Evolutionary conservation across 2,329 filamentous ascomycete species (phyloP).

Genomic region (Fusarium sp.): DNA sequence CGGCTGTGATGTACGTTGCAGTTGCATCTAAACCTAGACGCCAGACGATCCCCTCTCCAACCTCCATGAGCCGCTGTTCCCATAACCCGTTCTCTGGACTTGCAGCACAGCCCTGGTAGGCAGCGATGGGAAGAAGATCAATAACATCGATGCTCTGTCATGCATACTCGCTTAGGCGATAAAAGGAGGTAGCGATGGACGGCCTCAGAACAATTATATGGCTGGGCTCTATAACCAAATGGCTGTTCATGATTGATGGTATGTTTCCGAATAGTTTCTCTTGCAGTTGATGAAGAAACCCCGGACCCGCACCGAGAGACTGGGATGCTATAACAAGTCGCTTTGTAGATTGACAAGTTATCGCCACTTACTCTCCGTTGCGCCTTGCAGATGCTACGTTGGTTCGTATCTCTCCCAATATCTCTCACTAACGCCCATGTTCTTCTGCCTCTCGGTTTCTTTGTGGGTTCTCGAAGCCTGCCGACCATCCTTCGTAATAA

Average conservation of each 20-base stretch:
- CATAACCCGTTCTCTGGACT: slow-evolving; percentile 26
- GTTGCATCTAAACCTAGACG: slow-evolving; percentile 33
- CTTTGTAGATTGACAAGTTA: neutral
- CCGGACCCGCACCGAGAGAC: slow-evolving; percentile 13
- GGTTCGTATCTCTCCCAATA: neutral
- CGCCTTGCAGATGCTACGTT: slow-evolving; percentile 4
- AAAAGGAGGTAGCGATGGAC: slow-evolving; percentile 22
- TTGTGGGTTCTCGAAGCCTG: slow-evolving; percentile 21
- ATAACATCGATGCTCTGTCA: slow-evolving; percentile 6
- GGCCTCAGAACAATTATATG: slow-evolving; percentile 11
- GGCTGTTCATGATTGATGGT: neutral
- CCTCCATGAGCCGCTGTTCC: slow-evolving; percentile 13
- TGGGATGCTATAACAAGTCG: neutral
- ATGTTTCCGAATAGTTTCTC: slow-evolving; percentile 14
- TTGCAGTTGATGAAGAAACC: slow-evolving; percentile 14
- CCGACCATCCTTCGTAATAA: neutral
- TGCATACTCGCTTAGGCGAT: slow-evolving; percentile 17
- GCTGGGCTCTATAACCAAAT: neutral
- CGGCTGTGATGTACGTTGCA: slow-evolving; percentile 25
- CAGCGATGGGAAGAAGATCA: neutral
- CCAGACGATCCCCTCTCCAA: slow-evolving; percentile 21
- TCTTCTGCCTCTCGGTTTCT: slow-evolving; percentile 15
- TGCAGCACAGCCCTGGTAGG: slow-evolving; percentile 8
- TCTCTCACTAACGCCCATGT: neutral
- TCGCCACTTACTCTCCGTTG: slow-evolving; percentile 27